These are phyloP conservation scores for Excoecaria cochinchinensis DNA, from an alignment of 345 rosid species.

Conservation along the genomic window DNA sequence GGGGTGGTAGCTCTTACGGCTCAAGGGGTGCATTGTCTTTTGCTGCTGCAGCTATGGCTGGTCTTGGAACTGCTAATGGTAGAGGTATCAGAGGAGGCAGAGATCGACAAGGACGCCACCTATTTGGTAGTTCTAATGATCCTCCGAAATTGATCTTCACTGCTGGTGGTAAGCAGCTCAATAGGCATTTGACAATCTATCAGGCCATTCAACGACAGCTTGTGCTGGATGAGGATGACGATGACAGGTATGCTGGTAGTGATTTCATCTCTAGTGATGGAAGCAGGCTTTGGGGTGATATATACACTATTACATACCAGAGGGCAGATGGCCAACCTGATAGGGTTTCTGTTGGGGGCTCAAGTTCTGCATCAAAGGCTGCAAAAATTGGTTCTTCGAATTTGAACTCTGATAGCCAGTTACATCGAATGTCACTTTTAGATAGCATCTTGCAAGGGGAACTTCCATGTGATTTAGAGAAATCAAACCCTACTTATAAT, in stretches of 20 bases:
- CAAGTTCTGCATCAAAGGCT: slow-evolving; percentile 57
- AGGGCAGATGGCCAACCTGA: slow-evolving; percentile 81
- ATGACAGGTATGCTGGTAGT: slow-evolving; percentile 77
- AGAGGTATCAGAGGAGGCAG: slow-evolving; percentile 92
- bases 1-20: slow-evolving; percentile 67
- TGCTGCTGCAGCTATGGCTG: slow-evolving; percentile 99
- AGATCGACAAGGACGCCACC: slow-evolving; percentile 81
- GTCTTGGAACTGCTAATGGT: slow-evolving; percentile 86
- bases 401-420: slow-evolving; percentile 51
- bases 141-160: slow-evolving; percentile 78
- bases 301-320: slow-evolving; percentile 87
- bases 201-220: slow-evolving; percentile 97
- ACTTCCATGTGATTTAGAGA: slow-evolving; percentile 93
- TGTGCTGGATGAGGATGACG: slow-evolving; percentile 87
- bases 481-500: slow-evolving; percentile 84
- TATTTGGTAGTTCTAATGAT: slow-evolving; percentile 61
- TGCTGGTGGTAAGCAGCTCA: slow-evolving; percentile 89
- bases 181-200: slow-evolving; percentile 90
- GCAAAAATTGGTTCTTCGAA: slow-evolving; percentile 47
- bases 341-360: slow-evolving; percentile 59
- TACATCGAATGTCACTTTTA: slow-evolving; percentile 59
- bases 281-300: slow-evolving; percentile 82
- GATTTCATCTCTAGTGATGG: slow-evolving; percentile 89
- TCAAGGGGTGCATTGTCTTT: slow-evolving; percentile 95
- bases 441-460: slow-evolving; percentile 93